Conservation (phyloP, 805 yeast genomes). For the Ogataea nitratoaversa region DNA sequence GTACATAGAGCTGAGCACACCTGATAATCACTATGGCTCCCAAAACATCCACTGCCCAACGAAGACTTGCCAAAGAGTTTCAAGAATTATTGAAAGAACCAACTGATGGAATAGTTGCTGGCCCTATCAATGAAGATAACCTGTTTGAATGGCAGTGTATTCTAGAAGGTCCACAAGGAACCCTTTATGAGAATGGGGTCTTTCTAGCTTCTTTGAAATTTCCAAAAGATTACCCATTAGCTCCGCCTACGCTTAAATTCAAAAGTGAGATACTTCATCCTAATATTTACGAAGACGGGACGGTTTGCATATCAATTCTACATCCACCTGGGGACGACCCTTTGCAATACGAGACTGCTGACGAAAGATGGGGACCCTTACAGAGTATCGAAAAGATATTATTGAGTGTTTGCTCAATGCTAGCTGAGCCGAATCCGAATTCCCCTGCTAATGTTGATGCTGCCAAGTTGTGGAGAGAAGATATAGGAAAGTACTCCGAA, state of each 20-base stretch:
- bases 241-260: slow-evolving; percentile 59
- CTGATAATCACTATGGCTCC: slow-evolving; percentile 17
- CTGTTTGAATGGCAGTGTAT: slow-evolving; percentile 51
- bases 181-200: slow-evolving; percentile 52
- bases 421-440: slow-evolving; percentile 89
- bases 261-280: slow-evolving; percentile 88
- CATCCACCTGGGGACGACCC: slow-evolving; percentile 99
- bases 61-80: slow-evolving; percentile 81
- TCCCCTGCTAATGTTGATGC: slow-evolving; percentile 98
- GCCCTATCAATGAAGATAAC: slow-evolving; percentile 66
- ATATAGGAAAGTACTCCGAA: slow-evolving; percentile 61
- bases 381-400: slow-evolving; percentile 90
- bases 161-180: slow-evolving; percentile 50
- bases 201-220: slow-evolving; percentile 49
- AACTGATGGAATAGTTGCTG: slow-evolving; percentile 94
- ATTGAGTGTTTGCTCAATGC: slow-evolving; percentile 81
- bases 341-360: slow-evolving; percentile 87
- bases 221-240: slow-evolving; percentile 50
- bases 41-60: slow-evolving; percentile 55
- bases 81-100: slow-evolving; percentile 82
- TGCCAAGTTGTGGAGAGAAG: slow-evolving; percentile 84
- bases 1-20: too few relatives aligned
- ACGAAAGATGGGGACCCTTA: slow-evolving; percentile 92
- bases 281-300: slow-evolving; percentile 89
- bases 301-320: slow-evolving; percentile 90